Base-by-base conservation (phyloP, 2,329 filamentous ascomycete species). In the Colletotrichum incanum region DNA sequence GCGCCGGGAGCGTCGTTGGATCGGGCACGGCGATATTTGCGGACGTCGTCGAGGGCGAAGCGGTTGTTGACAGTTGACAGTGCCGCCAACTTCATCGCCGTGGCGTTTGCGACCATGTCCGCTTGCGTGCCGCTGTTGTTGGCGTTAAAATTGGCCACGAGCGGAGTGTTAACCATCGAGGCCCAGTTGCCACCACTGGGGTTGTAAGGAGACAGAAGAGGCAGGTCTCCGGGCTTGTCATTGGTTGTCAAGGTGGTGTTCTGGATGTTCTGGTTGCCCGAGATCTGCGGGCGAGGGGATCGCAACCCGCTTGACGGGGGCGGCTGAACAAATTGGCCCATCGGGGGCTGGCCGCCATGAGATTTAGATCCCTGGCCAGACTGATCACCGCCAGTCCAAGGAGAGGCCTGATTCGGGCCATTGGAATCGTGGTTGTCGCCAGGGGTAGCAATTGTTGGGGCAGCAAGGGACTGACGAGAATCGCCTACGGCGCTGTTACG, bases 71-170 rank as follows among this genome's bases (percentile, higher is more conserved):
- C 96, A 3, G 96, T 99, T 6, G 96, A 98, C 56, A 99, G 87
- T 23, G 96, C 96, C 56, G 96, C 96, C 63, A 99, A 89, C 83
- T 99, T 99, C 96, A 99, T 99, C 28, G 96, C 96, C 20, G 96
- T 98, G 34, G 96, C 96, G 80, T 98, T 99, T 71, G 96, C 96
- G 70, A 99, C 93, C 96, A 98, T 98, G 79, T 99, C 96, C 20
- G 95, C 95, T 81, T 98, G 95, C 67, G 89, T 92, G 58, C 86
- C 86, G 74, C 82, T 82, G 20, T 87, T 84, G 83, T 76, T 85
- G 79, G 76, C 86, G 74, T 89, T 92, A 82, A 98, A 99, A 76
- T 92, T 96, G 50, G 94, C 86, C 6, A 96, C 94, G 93, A 98
- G 97, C 2, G 96, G 96, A 2, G 96, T 99, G 84, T 98, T 98